Percentiles rank a stretch among this genome's conserved stretches.
Conservation (phyloP, 768 basidiomycete species). For the Gymnopilus dilepis region DNA sequence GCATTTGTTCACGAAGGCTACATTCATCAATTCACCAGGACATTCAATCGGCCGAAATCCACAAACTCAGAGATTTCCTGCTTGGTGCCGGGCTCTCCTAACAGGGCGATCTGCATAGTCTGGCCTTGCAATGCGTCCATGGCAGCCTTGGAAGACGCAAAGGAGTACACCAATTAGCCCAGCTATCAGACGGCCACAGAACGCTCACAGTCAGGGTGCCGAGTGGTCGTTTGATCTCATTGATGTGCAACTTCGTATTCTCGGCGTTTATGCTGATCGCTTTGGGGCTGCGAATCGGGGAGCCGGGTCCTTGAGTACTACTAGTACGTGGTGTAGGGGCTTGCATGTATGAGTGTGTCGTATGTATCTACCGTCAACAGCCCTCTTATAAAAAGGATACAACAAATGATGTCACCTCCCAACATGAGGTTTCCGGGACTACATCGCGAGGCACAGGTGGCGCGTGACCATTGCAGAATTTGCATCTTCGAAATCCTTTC, state of each 20-base stretch:
- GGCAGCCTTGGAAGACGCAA: conserved; percentile 36
- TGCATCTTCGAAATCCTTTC: background rate
- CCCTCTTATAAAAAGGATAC: conserved; percentile 12
- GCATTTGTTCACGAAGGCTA: conserved; percentile 52
- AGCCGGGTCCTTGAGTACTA: conserved; percentile 11
- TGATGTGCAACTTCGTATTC: conserved; percentile 17
- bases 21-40: background rate
- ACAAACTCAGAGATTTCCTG: conserved; percentile 48
- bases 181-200: background rate
- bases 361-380: background rate
- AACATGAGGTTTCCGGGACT: conserved; percentile 12
- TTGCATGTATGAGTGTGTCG: conserved; percentile 16
- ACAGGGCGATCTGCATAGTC: conserved; percentile 46
- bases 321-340: conserved; percentile 24
- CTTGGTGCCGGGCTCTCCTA: conserved; percentile 43
- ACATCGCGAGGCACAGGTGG: conserved; percentile 7
- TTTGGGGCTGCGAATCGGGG: conserved; percentile 14
- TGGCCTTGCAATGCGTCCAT: conserved; percentile 52
- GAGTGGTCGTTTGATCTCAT: conserved; percentile 23
- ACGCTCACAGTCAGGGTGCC: conserved; percentile 24
- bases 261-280: conserved; percentile 12
- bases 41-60: background rate
- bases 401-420: conserved; percentile 15
- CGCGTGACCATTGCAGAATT: conserved; percentile 4
- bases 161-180: background rate